Base-by-base conservation (phyloP, 345 rosid species). In the Eucalyptus cloeziana region DNA sequence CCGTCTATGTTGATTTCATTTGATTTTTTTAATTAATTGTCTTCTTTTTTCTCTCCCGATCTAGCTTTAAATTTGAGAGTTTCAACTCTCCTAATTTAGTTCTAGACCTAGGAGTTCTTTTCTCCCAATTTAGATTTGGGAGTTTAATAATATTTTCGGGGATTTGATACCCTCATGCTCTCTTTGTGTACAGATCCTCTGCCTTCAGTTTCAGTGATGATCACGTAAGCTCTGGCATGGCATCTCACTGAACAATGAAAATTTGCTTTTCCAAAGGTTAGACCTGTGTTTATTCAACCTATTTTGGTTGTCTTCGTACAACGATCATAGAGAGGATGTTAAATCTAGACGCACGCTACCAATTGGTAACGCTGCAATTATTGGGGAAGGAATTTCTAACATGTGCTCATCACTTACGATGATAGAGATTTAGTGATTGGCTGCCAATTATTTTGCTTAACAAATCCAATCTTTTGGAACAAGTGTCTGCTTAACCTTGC, bases 181-280 rank as follows among this genome's bases (percentile, higher is more conserved):
- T 56, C 30, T 56, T 5, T 10, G 5, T 24, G 62, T 56, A 56
- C 62, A 56, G 0, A 25, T 56, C 30, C 0, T 56, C 0, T 10
- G 6, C 62, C 62, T 56, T 56, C 0, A 22, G 3, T 56, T 24
- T 56, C 6, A 24, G 2, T 56, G 62, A 56, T 56, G 62, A 56
- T 56, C 1, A 0, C 30, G 24, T 25, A 22, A 56, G 62, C 30
- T 24, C 0, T 10, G 6, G 30, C 6, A 25, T 10, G 6, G 30
- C 6, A 25, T 22, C 30, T 56, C 3, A 0, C 6, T 56, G 0
- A 24, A 25, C 62, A 22, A 56, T 56, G 62, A 56, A 56, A 25
- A 24, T 56, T 54, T 56, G 30, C 2, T 56, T 25, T 56, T 56
- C 30, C 62, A 56, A 56, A 56, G 3, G 30, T 56, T 56, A 24